Evolutionary conservation across 1,139 yeast genomes (phyloP).

Genomic region (Suzukiozyma palmioleophila): DNA sequence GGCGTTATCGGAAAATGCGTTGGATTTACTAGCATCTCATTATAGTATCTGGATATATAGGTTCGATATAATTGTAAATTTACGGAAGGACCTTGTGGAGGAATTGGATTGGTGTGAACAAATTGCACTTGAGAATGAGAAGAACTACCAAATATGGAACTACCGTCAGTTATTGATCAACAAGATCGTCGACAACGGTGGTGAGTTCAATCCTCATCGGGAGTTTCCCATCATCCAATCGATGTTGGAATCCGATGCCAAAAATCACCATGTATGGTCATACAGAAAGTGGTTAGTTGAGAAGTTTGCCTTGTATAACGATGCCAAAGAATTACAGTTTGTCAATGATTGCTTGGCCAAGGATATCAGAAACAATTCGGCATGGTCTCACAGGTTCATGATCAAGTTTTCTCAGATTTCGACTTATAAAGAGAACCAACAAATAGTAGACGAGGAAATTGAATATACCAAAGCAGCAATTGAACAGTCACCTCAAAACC

Average conservation of each 20-base stretch:
- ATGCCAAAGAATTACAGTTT: constrained; percentile 49
- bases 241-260: constrained; percentile 74
- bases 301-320: constrained; percentile 43
- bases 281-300: constrained; percentile 78
- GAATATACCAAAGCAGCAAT: constrained; percentile 47
- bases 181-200: constrained; percentile 18
- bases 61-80: constrained; percentile 45
- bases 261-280: constrained; percentile 97
- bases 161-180: constrained; percentile 65
- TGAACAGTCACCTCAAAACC: constrained; percentile 67
- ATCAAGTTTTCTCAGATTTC: constrained; percentile 30
- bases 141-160: constrained; percentile 96
- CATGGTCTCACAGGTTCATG: constrained; percentile 86
- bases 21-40: constrained; percentile 78
- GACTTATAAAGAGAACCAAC: constrained; percentile 5
- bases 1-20: constrained; percentile 57
- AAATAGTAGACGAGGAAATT: constrained; percentile 21
- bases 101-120: constrained; percentile 78
- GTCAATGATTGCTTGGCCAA: constrained; percentile 44
- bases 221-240: constrained; percentile 62
- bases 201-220: constrained; percentile 38
- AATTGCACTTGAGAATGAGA: constrained; percentile 70
- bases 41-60: constrained; percentile 89
- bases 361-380: constrained; percentile 87
- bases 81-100: constrained; percentile 33